These are phyloP conservation scores for Euphrasia arctica DNA, from an alignment of 305 asterid genomes.

Conservation along the genomic window DNA sequence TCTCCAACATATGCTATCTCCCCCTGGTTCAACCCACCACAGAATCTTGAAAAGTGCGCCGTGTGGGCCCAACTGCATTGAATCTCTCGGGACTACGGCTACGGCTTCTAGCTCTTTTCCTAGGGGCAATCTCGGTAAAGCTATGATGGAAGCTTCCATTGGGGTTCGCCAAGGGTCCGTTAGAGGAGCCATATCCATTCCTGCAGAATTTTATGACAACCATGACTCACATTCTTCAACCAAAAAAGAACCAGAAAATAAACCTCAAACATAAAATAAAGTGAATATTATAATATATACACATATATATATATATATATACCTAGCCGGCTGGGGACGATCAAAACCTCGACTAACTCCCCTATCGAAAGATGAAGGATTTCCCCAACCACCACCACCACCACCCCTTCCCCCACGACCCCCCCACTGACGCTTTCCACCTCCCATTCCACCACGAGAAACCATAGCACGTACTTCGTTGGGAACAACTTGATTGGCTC, in stretches of 20 bases:
- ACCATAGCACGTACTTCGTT: constrained; percentile 70
- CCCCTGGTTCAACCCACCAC: constrained; percentile 15
- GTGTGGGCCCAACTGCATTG: constrained; percentile 17
- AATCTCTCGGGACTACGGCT: constrained; percentile 32
- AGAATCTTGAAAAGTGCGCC: constrained; percentile 18
- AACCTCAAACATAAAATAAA: not conserved
- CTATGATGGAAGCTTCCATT: constrained; percentile 46
- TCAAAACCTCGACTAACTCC: constrained; percentile 45
- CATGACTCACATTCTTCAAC: not conserved
- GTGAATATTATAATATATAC: too few relatives aligned
- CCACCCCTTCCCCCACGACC: constrained; percentile 46
- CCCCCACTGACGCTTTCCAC: constrained; percentile 59
- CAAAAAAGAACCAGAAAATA: not conserved
- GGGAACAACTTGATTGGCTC: constrained; percentile 83
- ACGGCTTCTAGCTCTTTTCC: constrained; percentile 37
- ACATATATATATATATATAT: not conserved
- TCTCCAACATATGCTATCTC: not conserved
- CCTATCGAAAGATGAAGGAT: constrained; percentile 34
- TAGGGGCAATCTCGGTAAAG: constrained; percentile 50
- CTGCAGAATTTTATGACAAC: constrained; percentile 23
- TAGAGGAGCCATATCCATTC: constrained; percentile 33
- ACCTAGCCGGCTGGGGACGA: constrained; percentile 33
- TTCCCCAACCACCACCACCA: constrained; percentile 35
- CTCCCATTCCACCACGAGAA: constrained; percentile 84
- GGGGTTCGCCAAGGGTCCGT: constrained; percentile 28